phyloP scores from a whole-genome alignment of 305 asterid genomes.

The Fraxinus sp. region DNA sequence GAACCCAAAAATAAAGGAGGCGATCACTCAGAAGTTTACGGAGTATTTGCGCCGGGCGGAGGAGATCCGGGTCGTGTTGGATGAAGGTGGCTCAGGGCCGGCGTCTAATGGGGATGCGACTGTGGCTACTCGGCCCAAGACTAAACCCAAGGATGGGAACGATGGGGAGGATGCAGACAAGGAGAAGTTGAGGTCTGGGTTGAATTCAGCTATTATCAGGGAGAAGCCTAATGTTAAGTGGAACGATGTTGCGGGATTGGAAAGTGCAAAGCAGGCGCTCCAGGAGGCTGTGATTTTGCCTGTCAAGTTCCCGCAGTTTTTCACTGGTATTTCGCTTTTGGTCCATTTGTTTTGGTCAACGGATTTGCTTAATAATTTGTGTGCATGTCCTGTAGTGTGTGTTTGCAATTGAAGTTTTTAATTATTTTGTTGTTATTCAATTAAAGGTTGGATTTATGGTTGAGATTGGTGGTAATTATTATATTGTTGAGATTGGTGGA shows the following conservation, averaged over 20 bases:
- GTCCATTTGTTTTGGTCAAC: background rate
- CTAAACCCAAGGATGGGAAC: conserved; percentile 75
- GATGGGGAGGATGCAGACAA: conserved; percentile 91
- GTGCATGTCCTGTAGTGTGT: background rate
- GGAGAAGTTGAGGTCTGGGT: conserved; percentile 75
- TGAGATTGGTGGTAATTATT: too few species aligned
- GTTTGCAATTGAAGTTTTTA: background rate
- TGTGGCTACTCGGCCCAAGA: conserved; percentile 74
- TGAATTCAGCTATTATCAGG: conserved; percentile 83
- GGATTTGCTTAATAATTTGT: background rate
- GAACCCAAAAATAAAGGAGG: conserved; percentile 91
- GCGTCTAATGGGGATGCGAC: conserved; percentile 79
- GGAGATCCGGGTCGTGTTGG: conserved; percentile 88
- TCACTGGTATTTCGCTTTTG: conserved; percentile 53
- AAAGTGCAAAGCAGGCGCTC: conserved; percentile 90
- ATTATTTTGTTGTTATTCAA: background rate
- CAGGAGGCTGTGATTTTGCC: conserved; percentile 98
- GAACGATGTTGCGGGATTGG: conserved; percentile 96
- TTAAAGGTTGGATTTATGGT: background rate
- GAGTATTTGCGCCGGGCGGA: conserved; percentile 94
- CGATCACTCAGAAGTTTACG: conserved; percentile 90
- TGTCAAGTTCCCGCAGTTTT: conserved; percentile 89
- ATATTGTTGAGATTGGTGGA: background rate
- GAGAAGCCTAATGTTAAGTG: conserved; percentile 95
- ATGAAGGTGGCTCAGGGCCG: conserved; percentile 85